Percentiles rank a stretch among this genome's conserved stretches.
Evolutionary conservation across 176 grass and related monocot species (phyloP).

Genomic region (Puccinellia tenuiflora): DNA sequence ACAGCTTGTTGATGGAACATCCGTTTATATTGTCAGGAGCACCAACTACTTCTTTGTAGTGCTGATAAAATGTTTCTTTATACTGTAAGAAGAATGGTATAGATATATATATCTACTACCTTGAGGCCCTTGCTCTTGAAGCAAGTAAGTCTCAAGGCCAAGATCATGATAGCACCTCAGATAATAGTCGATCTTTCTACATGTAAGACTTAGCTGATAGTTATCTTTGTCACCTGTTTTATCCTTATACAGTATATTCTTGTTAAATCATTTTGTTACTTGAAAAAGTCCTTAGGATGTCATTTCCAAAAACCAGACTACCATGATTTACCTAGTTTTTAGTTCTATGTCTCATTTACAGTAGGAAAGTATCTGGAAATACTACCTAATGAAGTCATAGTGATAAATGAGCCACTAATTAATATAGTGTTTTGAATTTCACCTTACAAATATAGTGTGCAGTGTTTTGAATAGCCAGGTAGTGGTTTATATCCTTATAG

Average conservation of each 20-base stretch:
- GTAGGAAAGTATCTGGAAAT: too few relatives aligned
- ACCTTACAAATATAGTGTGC: too few relatives aligned
- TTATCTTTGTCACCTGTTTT: constrained; percentile 20
- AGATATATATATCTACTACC: constrained; percentile 8
- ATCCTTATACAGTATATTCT: neutral
- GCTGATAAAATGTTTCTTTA: neutral
- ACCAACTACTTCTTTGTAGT: neutral
- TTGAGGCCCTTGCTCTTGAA: constrained; percentile 86
- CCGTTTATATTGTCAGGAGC: neutral
- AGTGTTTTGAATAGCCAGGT: too few relatives aligned
- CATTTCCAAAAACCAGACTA: too few relatives aligned
- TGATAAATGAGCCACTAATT: too few relatives aligned
- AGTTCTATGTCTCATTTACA: too few relatives aligned
- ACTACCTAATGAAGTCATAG: too few relatives aligned
- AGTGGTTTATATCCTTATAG: too few relatives aligned
- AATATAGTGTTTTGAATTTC: too few relatives aligned
- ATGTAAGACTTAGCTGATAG: constrained; percentile 32
- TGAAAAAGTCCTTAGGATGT: too few relatives aligned
- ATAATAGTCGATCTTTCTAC: constrained; percentile 46
- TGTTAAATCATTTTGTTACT: constrained; percentile 28
- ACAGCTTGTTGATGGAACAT: neutral
- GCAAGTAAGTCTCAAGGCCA: constrained; percentile 47
- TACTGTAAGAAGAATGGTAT: neutral
- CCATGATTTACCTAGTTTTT: too few relatives aligned
- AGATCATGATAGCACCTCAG: constrained; percentile 50